Evolutionary conservation across 2,329 filamentous ascomycete species (phyloP).

Genomic region (Colletotrichum filicis): DNA sequence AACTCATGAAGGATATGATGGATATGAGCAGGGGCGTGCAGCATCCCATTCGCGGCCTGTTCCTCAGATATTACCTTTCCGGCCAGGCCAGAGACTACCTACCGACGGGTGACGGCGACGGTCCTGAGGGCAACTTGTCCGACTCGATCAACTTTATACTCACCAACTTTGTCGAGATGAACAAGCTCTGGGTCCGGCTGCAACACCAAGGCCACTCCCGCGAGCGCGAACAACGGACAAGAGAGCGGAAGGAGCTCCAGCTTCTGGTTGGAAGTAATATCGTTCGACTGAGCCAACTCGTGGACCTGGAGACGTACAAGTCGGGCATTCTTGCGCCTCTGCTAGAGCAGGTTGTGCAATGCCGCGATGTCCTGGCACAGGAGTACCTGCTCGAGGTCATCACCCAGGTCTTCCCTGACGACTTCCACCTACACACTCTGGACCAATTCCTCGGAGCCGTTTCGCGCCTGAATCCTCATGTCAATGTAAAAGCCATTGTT

Average conservation of each 20-base stretch:
- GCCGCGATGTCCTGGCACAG: slow-evolving; percentile 94
- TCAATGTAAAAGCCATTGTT: slow-evolving; percentile 97
- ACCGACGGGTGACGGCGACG: slow-evolving; percentile 84
- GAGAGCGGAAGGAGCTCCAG: slow-evolving; percentile 95
- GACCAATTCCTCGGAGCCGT: slow-evolving; percentile 96
- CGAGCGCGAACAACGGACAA: slow-evolving; percentile 91
- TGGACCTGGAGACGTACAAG: slow-evolving; percentile 95
- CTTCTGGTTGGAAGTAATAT: slow-evolving; percentile 96
- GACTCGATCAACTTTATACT: slow-evolving; percentile 98
- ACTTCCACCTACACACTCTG: slow-evolving; percentile 96
- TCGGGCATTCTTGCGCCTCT: slow-evolving; percentile 87
- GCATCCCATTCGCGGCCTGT: slow-evolving; percentile 94
- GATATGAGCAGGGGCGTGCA: slow-evolving; percentile 99
- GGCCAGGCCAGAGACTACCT: slow-evolving; percentile 93
- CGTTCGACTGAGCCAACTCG: slow-evolving; percentile 92
- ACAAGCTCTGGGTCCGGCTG: slow-evolving; percentile 97
- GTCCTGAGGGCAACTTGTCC: slow-evolving; percentile 93
- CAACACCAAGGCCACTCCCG: slow-evolving; percentile 98
- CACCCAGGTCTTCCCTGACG: slow-evolving; percentile 98
- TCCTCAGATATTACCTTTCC: slow-evolving; percentile 94
- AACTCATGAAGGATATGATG: slow-evolving; percentile 99
- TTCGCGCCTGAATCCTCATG: slow-evolving; percentile 91
- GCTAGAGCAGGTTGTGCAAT: slow-evolving; percentile 97
- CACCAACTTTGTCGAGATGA: slow-evolving; percentile 99
- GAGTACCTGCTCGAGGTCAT: slow-evolving; percentile 98